Percentiles rank a stretch among this genome's conserved stretches.
These are phyloP conservation scores for Saprolegnia diclina DNA, from an alignment of 352 stramenopile genomes.

Conservation along the genomic window DNA sequence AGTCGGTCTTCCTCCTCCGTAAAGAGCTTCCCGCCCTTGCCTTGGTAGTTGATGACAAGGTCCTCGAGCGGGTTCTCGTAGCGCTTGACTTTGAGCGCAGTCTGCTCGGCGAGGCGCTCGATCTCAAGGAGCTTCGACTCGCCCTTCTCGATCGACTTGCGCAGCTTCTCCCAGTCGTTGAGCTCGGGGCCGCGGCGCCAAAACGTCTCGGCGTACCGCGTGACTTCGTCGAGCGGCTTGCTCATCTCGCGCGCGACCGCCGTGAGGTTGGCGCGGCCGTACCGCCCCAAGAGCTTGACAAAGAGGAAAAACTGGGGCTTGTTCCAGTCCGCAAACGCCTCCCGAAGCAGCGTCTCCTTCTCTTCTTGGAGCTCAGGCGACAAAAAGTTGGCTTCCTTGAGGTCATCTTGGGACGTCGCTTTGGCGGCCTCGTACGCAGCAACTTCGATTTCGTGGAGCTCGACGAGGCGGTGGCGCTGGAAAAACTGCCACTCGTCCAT, in stretches of 20 bases:
- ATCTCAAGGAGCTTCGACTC: slow-evolving; percentile 85
- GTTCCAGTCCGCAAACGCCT: slow-evolving; percentile 84
- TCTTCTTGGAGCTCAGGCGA: slow-evolving; percentile 84
- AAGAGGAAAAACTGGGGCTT: slow-evolving; percentile 85
- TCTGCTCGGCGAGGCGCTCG: slow-evolving; percentile 71
- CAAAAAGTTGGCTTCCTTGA: slow-evolving; percentile 43
- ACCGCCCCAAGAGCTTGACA: slow-evolving; percentile 75
- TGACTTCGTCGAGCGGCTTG: slow-evolving; percentile 71
- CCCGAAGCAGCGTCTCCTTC: slow-evolving; percentile 85
- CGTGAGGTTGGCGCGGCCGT: slow-evolving; percentile 66
- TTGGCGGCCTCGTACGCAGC: slow-evolving; percentile 75
- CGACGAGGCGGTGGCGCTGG: slow-evolving; percentile 66
- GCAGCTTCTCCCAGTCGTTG: slow-evolving; percentile 74
- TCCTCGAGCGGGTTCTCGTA: slow-evolving; percentile 82
- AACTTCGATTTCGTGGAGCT: slow-evolving; percentile 80
- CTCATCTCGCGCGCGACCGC: slow-evolving; percentile 77
- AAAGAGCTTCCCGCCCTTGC: slow-evolving; percentile 90
- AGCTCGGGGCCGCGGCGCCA: slow-evolving; percentile 63
- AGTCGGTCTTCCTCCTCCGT: slow-evolving; percentile 98
- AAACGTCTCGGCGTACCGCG: slow-evolving; percentile 63
- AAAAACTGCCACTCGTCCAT: slow-evolving; percentile 89
- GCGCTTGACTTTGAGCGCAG: slow-evolving; percentile 60
- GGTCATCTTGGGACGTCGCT: slow-evolving; percentile 31
- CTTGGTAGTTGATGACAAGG: slow-evolving; percentile 85
- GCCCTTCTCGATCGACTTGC: slow-evolving; percentile 85